Evolutionary conservation across 129 eudicot genomes (phyloP), one percentile per base, ranked within the genome.

Genomic region (Erigeron canadensis): DNA sequence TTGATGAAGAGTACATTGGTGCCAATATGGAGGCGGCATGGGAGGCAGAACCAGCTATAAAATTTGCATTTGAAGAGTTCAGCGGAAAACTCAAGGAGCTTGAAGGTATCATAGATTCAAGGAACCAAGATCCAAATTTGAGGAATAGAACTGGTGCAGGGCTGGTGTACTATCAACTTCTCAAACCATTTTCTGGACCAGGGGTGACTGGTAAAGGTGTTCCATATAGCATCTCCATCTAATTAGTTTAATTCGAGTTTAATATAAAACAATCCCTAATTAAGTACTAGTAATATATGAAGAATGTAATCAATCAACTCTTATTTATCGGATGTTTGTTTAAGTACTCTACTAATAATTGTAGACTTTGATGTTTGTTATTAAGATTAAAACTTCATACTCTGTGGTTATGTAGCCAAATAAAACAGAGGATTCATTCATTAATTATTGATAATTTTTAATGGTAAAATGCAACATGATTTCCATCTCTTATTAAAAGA

Each of bases 201-300:
- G 86, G 86, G 19, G 63, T 82, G 44, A 82, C 86, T 1, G 72
- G 79, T 13, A 82, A 73, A 63, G 86, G 86, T 37, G 86, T 82
- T 37, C 86, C 83, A 0, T 78, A 82, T 28, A 82, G 86, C 71
- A 82, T 82, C 9, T 78, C 86, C 7, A 82, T 78, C 59, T 77
- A 70, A 63, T 57, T 67, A 75, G 16, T 18, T 50, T 4, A 12
- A 1, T 28, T 28, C 34, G 34, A 28, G 34, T 28, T 28, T 28
- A 3, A 28, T 1, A 28, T 28, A 28, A 28, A 28, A 28, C 34
- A 28, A 28, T 28, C 34, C 3, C 3, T 28, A 28, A 28, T 28
- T 2, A 28, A 28, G 34, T 28, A 28, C 1, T 28, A 28, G 34
- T 28, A 28, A 28, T 28, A 1, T 28, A 28, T 28, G 5, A 13